phyloP scores from a whole-genome alignment of 192 early-diverging fungal species.

The Mortierella antarctica region DNA sequence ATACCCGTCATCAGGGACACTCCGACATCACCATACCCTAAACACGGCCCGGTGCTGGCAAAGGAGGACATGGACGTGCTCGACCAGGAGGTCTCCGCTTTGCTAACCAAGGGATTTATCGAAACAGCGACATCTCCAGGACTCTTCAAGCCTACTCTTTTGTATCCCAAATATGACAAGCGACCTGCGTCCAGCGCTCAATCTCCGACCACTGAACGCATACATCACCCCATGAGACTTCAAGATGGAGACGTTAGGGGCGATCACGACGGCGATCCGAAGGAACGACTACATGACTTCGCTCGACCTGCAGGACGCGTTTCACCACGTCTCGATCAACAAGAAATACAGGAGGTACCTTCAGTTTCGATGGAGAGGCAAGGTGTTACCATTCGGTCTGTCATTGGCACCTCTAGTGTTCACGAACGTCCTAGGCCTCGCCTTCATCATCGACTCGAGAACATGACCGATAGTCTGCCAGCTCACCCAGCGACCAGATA shows the following conservation, averaged over 20 bases:
- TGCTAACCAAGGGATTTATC: constrained; percentile 15
- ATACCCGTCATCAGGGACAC: background rate
- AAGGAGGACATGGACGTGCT: background rate
- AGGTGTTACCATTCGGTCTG: constrained; percentile 46
- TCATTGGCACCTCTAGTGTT: constrained; percentile 40
- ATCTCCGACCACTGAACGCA: constrained; percentile 15
- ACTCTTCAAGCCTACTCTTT: constrained; percentile 30
- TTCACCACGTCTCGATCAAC: constrained; percentile 51
- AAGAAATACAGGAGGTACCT: constrained; percentile 26
- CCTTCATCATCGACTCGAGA: constrained; percentile 28
- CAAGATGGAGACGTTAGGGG: constrained; percentile 21
- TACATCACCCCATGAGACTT: background rate
- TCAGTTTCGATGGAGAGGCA: constrained; percentile 36
- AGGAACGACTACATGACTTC: constrained; percentile 35
- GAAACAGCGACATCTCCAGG: constrained; percentile 13
- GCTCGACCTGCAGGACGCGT: constrained; percentile 51
- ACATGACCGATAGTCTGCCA: no score
- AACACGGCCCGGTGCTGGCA: constrained; percentile 1
- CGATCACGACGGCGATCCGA: background rate
- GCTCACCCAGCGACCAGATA: no score
- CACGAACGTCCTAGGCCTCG: constrained; percentile 37
- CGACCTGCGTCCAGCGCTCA: constrained; percentile 19
- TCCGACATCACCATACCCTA: background rate
- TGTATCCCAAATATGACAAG: constrained; percentile 24
- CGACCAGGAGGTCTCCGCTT: no score